Evolutionary conservation across 352 stramenopile species (phyloP).

Genomic region (Phytopythium litorale): DNA sequence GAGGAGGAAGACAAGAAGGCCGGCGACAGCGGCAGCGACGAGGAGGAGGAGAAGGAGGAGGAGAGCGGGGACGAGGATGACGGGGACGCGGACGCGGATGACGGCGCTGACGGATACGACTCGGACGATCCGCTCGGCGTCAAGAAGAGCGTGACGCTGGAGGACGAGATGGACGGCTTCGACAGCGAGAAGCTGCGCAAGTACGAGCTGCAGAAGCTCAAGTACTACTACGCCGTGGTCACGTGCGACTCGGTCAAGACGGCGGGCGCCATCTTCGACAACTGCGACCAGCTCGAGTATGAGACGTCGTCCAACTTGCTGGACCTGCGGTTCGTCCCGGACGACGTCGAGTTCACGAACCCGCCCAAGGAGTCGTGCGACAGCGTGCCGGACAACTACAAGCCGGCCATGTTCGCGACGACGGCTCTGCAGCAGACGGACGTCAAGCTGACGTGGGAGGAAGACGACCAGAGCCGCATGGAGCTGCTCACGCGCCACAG

Average conservation of each 20-base stretch:
- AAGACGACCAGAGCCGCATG: constrained; percentile 89
- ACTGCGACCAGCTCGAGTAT: constrained; percentile 97
- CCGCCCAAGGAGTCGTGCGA: constrained; percentile 83
- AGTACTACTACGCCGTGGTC: constrained; percentile 98
- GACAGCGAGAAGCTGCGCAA: constrained; percentile 94
- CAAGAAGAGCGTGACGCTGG: constrained; percentile 55
- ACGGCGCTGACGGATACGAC: constrained; percentile 50
- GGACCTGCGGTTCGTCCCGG: constrained; percentile 94
- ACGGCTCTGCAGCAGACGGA: constrained; percentile 90
- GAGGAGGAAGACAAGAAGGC: constrained; percentile 27
- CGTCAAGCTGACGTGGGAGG: constrained; percentile 95
- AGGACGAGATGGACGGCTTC: constrained; percentile 70
- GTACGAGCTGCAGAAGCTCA: constrained; percentile 97
- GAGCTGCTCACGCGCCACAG: constrained; percentile 74
- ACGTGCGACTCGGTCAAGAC: constrained; percentile 91
- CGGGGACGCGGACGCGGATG: constrained; percentile 26
- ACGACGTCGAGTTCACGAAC: constrained; percentile 87
- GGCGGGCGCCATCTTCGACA: constrained; percentile 92
- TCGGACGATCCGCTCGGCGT: constrained; percentile 66
- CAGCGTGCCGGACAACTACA: constrained; percentile 91
- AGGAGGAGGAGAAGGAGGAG: constrained; percentile 17
- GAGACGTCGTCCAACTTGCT: constrained; percentile 94
- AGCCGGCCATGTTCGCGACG: constrained; percentile 93
- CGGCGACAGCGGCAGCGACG: constrained; percentile 11
- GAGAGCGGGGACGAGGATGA: constrained; percentile 13